Evolutionary conservation across 2,329 filamentous ascomycete species (phyloP).

Genomic region (Acrocalymma vagum): DNA sequence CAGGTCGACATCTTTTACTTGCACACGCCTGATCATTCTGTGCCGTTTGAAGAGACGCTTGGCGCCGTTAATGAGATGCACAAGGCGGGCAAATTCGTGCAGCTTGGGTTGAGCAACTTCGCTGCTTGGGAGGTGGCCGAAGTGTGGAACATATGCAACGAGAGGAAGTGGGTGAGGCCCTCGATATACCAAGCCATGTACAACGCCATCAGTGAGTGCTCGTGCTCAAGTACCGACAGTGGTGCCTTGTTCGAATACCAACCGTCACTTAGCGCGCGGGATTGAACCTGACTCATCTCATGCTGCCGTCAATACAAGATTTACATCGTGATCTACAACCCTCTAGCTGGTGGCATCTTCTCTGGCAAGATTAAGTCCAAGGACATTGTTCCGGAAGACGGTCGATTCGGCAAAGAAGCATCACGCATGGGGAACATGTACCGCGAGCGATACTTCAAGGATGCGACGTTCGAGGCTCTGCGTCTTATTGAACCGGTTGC

Average conservation of each 20-base stretch:
- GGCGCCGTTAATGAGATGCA: slow-evolving; percentile 79
- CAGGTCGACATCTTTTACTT: slow-evolving; percentile 56
- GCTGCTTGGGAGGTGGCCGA: slow-evolving; percentile 88
- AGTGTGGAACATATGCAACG: slow-evolving; percentile 77
- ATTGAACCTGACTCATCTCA: slow-evolving; percentile 17
- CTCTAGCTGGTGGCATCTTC: slow-evolving; percentile 18
- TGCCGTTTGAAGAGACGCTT: slow-evolving; percentile 76
- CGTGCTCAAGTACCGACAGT: background rate
- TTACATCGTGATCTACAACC: slow-evolving; percentile 14
- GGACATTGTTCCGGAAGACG: slow-evolving; percentile 56
- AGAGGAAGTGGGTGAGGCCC: slow-evolving; percentile 80
- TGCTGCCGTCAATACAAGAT: slow-evolving; percentile 17
- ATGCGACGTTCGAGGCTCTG: slow-evolving; percentile 43
- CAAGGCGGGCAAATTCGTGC: slow-evolving; percentile 82
- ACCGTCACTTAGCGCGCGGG: slow-evolving; percentile 8
- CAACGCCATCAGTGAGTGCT: slow-evolving; percentile 71
- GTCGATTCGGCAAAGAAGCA: slow-evolving; percentile 43
- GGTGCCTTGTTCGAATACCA: background rate
- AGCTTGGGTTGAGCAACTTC: slow-evolving; percentile 81
- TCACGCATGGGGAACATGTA: slow-evolving; percentile 65
- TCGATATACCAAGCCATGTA: slow-evolving; percentile 88
- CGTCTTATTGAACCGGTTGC: slow-evolving; percentile 41
- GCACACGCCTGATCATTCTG: slow-evolving; percentile 55
- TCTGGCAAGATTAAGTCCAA: slow-evolving; percentile 15
- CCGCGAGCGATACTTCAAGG: slow-evolving; percentile 42